Conservation (phyloP, 192 early-diverging fungal genomes). For the Coemansia sp. region DNA sequence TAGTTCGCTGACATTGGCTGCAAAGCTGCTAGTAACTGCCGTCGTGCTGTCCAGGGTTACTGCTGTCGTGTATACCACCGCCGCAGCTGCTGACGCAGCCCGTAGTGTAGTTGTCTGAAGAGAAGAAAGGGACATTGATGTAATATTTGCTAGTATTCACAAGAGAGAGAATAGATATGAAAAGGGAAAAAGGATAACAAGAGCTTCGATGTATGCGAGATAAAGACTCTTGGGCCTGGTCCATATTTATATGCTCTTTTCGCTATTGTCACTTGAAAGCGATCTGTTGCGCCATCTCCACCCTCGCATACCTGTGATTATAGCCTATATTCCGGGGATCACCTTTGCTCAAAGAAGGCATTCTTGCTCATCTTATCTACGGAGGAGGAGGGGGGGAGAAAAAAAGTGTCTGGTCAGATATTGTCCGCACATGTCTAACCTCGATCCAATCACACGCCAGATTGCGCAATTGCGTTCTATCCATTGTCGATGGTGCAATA, state of each 20-base stretch:
- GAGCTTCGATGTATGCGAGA: neutral
- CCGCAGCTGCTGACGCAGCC: conserved; percentile 32
- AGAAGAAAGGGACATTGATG: neutral
- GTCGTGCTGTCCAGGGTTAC: conserved; percentile 23
- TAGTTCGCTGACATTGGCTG: conserved; percentile 16
- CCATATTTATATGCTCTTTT: neutral
- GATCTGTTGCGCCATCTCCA: conserved; percentile 26
- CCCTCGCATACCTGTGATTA: conserved; percentile 29
- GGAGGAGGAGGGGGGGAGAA: neutral
- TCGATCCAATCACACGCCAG: conserved; percentile 7
- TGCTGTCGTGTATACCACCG: conserved; percentile 38
- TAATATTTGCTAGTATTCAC: conserved; percentile 4
- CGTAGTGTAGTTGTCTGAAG: conserved; percentile 17
- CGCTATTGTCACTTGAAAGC: neutral
- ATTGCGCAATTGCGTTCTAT: conserved; percentile 7
- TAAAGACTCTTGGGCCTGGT: neutral
- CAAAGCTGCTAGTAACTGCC: conserved; percentile 6
- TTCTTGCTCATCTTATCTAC: neutral
- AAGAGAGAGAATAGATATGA: neutral
- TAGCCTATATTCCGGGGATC: neutral
- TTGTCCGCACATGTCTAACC: neutral
- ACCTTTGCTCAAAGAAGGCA: neutral
- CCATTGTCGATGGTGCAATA: conserved; percentile 11
- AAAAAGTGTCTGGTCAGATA: neutral
- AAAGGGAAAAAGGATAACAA: neutral